Evolutionary conservation across 192 early-diverging fungal species (phyloP), one percentile per base, ranked within the genome.

Genomic region (Rhizophagus sp.): DNA sequence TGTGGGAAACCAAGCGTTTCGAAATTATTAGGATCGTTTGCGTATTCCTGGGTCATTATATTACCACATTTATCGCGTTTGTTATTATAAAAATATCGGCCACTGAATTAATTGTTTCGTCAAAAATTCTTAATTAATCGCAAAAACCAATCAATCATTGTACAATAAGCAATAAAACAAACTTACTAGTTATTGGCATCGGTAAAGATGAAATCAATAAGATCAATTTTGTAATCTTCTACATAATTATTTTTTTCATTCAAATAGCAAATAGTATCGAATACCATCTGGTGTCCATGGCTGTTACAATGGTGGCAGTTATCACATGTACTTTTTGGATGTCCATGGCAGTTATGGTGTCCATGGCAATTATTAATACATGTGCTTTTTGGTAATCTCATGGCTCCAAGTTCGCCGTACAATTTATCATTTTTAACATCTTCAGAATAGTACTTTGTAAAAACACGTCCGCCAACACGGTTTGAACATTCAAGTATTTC

Each of bases 361-460:
- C n/a, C n/a, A n/a, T n/a, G n/a, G n/a, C n/a, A n/a, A n/a, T n/a
- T n/a, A n/a, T n/a, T n/a, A n/a, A n/a, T 3, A 34, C 34, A 34
- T 30, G 11, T 10, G 30, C 15, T 30, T 30, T 67, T 17, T 30
- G 74, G 79, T 57, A 83, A 65, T 47, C 79, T 69, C 79, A 83
- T 81, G 8, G 75, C 69, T 44, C 79, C 82, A 68, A 81, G 52
- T 33, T 83, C 82, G 52, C 78, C 75, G 24, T 83, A 83, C 9
- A 44, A 25, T 25, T 49, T 70, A 3, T 52, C 64, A 7, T 73
- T 24, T 3, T 63, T 34, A 12, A 81, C 63, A n/a, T n/a, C n/a
- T n/a, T 77, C 82, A 44, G 6, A 44, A 83, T 81, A 83, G 36
- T 83, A 83, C 6, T 77, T 13, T 47, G 82, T 83, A 68, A 78